Evolutionary conservation across 148 eudicot species (phyloP), one percentile per base, ranked within the genome.

Genomic region (Oxyria digyna): DNA sequence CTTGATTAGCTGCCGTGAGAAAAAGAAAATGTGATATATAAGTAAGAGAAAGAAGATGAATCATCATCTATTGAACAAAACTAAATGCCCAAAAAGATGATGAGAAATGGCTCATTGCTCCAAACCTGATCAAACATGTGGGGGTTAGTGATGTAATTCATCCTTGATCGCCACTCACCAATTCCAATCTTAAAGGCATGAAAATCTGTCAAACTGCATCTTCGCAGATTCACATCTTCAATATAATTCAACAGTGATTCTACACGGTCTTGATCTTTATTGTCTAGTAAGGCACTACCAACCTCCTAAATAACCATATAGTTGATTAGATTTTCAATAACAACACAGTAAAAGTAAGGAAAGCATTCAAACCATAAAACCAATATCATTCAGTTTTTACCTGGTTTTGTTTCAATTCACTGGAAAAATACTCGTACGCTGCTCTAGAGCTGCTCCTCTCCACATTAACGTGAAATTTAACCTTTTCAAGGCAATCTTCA

Each of bases 371-470:
- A 9, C 4, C 73, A 55, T 45, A 24, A 72, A 80, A 0, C 27
- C 7, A 50, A 50, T 50, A 2, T 20, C 29, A 50, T 21, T 13
- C 87, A 66, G 75, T 71, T 57, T 69, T 42, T 62, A 73, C 76
- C 40, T 69, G 76, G 6, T 13, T 62, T 50, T 77, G 73, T 67
- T 73, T 62, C 12, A 85, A 78, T 71, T 79, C 74, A 29, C 69
- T 67, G 29, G 83, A 80, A 72, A 89, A 93, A 70, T 81, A 86
- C 43, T 92, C 87, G 76, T 84, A 89, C 8, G 68, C 94, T 40
- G 88, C 85, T 71, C 78, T 80, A 35, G 89, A 84, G 88, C 96
- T 92, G 74, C 89, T 89, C 82, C 78, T 92, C 75, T 76, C 81
- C 41, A 79, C 24, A 77, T 85, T 84, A 69, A 92, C 75, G 73